These are phyloP conservation scores for Solanum dulcamara DNA, from an alignment of 257 asterid species.

Conservation along the genomic window DNA sequence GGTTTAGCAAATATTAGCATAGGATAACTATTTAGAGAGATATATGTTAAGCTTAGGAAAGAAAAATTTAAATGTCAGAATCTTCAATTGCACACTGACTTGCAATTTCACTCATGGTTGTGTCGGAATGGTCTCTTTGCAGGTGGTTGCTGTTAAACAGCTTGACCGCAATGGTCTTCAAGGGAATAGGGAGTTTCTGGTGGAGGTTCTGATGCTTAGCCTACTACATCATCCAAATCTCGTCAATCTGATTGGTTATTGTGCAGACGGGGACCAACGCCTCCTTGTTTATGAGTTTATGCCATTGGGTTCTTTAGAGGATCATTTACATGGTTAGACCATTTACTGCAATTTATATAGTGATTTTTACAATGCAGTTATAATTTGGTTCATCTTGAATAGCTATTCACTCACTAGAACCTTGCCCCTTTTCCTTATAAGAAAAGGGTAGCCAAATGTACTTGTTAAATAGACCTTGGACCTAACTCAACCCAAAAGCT, in stretches of 20 bases:
- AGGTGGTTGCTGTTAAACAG: conserved; percentile 96
- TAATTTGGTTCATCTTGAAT: not conserved
- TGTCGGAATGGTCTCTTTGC: conserved; percentile 12
- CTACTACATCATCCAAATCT: conserved; percentile 85
- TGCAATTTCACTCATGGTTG: not conserved
- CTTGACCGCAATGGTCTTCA: conserved; percentile 93
- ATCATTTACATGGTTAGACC: conserved; percentile 90
- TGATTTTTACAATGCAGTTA: not conserved
- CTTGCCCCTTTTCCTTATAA: not conserved
- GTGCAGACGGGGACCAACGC: conserved; percentile 98
- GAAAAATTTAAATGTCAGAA: not conserved
- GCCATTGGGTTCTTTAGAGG: conserved; percentile 97
- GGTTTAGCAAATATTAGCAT: not conserved
- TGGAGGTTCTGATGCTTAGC: conserved; percentile 99
- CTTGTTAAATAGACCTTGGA: not conserved
- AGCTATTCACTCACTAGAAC: not conserved
- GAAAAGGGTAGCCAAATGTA: not conserved
- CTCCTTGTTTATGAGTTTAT: conserved; percentile 91
- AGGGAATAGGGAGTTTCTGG: conserved; percentile 90
- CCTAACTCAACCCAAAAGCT: not conserved
- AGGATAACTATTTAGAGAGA: not conserved
- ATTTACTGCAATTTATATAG: not conserved
- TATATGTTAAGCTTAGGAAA: not conserved
- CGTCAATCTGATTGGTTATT: conserved; percentile 93
- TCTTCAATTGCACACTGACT: not conserved